Evolutionary conservation across 1,284 basidiomycete genomes (phyloP).

Genomic region (Malassezia yamatoensis): DNA sequence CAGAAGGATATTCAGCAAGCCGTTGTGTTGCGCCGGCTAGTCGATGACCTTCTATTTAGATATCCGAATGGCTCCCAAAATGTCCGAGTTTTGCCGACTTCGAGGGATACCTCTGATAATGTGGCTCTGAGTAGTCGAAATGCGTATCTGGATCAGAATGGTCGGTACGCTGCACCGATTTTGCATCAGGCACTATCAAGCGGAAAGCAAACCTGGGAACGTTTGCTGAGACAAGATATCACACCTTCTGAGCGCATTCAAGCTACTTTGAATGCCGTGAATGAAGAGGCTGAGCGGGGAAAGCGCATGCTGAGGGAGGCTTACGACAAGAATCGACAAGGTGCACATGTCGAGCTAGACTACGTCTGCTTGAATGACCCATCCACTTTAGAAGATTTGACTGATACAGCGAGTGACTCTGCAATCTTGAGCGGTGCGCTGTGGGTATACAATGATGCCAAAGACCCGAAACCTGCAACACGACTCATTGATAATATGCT

Average conservation of each 20-base stretch:
- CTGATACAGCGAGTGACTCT: constrained; percentile 48
- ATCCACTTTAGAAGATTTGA: constrained; percentile 55
- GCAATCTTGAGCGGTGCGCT: constrained; percentile 79
- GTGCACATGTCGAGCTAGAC: constrained; percentile 60
- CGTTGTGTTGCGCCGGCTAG: constrained; percentile 71
- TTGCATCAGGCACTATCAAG: constrained; percentile 61
- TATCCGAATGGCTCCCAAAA: constrained; percentile 64
- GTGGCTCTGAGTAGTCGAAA: constrained; percentile 88
- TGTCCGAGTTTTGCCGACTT: constrained; percentile 63
- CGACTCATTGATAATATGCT: constrained; percentile 87
- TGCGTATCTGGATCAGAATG: constrained; percentile 63
- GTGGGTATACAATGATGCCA: constrained; percentile 54
- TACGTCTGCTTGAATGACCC: constrained; percentile 83
- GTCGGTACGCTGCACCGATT: constrained; percentile 61
- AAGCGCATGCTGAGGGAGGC: constrained; percentile 9
- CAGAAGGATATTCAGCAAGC: constrained; percentile 98
- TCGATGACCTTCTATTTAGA: constrained; percentile 67
- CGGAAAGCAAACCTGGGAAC: constrained; percentile 50
- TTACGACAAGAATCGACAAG: constrained; percentile 30
- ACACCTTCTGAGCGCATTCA: constrained; percentile 20
- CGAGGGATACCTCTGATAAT: constrained; percentile 56
- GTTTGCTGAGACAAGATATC: constrained; percentile 8
- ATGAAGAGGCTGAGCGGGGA: constrained; percentile 16
- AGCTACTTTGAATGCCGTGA: constrained; percentile 24
- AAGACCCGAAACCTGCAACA: constrained; percentile 56